Evolutionary conservation across 345 rosid species (phyloP), one percentile per base, ranked within the genome.

Genomic region (Conringia planisiliqua): DNA sequence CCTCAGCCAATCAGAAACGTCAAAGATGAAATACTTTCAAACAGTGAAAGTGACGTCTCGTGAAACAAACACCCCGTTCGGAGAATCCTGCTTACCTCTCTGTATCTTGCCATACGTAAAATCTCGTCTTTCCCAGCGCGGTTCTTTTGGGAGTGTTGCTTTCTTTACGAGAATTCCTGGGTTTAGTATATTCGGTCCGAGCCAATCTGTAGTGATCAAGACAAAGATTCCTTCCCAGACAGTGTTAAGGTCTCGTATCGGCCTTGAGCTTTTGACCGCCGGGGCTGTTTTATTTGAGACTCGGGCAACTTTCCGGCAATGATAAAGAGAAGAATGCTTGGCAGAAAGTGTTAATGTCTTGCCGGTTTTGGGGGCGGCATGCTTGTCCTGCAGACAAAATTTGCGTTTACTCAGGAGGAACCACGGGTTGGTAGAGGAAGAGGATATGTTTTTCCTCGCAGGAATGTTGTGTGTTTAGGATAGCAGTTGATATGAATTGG

Each of bases 401-500:
- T 54, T 44, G 43, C 70, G 36, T 46, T 46, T 62, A 36, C 59
- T 17, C 12, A 17, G 30, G 33, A 17, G 39, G n/a, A 40, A 36
- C n/a, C 35, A 27, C 44, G 4, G 10, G 18, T 24, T n/a, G 11
- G 47, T 10, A 56, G 62, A 64, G 62, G 62, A 77, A 32, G 56
- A 47, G 0, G 35, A 70, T 33, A 6, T 50, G 22, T 22, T 50
- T 32, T 20, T 17, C 27, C 58, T 54, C 52, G 42, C 74, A 8
- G 62, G 16, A 33, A 33, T 55, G 58, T 26, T 70, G 24, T 65
- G 51, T 35, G 47, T 35, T 70, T 63, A 44, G 77, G 57, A 57
- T 66, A 38, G 27, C 36, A 29, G 9, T 6, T 47, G 6, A 27
- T 38, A 18, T 39, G 32, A 71, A 39, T 48, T 66, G 55, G 30